Percentiles rank a stretch among this genome's conserved stretches.
These are phyloP conservation scores for Phaeosphaeria sp. DNA, from an alignment of 2,329 filamentous ascomycete species.

Conservation along the genomic window DNA sequence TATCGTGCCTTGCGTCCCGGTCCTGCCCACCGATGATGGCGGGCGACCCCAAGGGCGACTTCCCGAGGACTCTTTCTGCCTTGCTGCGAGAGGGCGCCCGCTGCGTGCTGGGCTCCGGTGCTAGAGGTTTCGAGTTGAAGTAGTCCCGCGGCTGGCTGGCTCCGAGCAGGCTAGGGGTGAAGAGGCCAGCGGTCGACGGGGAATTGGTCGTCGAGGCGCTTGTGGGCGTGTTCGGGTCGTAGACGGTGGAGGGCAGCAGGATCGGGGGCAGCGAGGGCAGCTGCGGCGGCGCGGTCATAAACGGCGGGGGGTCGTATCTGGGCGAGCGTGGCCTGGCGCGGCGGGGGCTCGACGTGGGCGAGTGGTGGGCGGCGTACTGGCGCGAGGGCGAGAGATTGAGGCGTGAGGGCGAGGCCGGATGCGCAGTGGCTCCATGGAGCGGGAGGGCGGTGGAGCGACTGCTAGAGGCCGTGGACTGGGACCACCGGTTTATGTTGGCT, in stretches of 20 bases:
- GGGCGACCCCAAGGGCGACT: constrained; percentile 45
- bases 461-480: constrained; percentile 60
- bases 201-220: constrained; percentile 35
- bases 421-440: constrained; percentile 45
- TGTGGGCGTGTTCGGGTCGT: constrained; percentile 46
- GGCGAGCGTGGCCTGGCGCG: constrained; percentile 42
- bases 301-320: constrained; percentile 33
- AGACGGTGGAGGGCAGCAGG: constrained; percentile 45
- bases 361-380: not conserved
- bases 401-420: constrained; percentile 40
- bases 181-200: constrained; percentile 45
- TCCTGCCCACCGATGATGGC: constrained; percentile 40
- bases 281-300: constrained; percentile 42
- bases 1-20: constrained; percentile 38
- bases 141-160: constrained; percentile 44
- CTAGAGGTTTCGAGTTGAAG: constrained; percentile 43
- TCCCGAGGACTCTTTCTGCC: constrained; percentile 36
- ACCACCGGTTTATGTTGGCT: constrained; percentile 64
- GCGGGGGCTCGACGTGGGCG: constrained; percentile 47
- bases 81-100: constrained; percentile 40
- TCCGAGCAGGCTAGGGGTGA: constrained; percentile 39
- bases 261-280: constrained; percentile 38
- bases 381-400: constrained; percentile 40
- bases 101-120: constrained; percentile 20
- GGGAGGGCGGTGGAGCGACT: constrained; percentile 48